A percentile compares a stretch with the other conserved stretches of the same genome.
These are phyloP conservation scores for Linum usitatissimum DNA, from an alignment of 345 rosid species.

Conservation along the genomic window DNA sequence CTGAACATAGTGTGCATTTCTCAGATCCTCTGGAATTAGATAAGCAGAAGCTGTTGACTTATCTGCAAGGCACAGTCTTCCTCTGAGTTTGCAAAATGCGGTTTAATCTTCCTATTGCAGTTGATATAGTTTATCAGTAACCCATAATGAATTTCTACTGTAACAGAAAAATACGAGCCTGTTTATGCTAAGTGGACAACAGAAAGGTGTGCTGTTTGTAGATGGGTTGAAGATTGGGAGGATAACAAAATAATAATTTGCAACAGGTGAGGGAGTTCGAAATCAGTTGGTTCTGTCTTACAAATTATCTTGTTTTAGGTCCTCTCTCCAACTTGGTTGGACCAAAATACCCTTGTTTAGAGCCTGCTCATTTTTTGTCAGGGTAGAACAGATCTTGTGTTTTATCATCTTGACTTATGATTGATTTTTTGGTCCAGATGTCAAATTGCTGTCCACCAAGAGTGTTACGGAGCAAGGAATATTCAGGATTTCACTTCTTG, in stretches of 20 bases:
- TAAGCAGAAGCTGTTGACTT: slow-evolving; percentile 45
- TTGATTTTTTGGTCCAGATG: slow-evolving; percentile 41
- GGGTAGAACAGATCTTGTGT: too few relatives aligned
- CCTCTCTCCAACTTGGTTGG: neutral
- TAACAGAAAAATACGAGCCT: slow-evolving; percentile 69
- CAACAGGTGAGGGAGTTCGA: slow-evolving; percentile 45
- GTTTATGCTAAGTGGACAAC: slow-evolving; percentile 82
- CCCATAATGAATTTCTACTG: slow-evolving; percentile 10
- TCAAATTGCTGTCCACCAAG: slow-evolving; percentile 97
- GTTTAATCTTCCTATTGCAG: neutral
- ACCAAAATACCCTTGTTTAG: neutral
- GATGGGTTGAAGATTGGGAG: slow-evolving; percentile 99
- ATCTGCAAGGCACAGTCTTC: slow-evolving; percentile 49
- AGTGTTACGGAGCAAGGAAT: slow-evolving; percentile 76
- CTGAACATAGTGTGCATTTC: slow-evolving; percentile 30
- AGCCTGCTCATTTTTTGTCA: neutral
- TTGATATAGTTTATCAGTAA: neutral
- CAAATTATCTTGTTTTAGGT: neutral
- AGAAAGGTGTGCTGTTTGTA: slow-evolving; percentile 93
- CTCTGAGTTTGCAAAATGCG: neutral
- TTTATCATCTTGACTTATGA: neutral
- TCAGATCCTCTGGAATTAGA: slow-evolving; percentile 52
- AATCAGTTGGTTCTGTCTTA: slow-evolving; percentile 4
- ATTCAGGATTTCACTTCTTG: slow-evolving; percentile 76
- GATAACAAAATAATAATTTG: slow-evolving; percentile 89